Evolutionary conservation across 2,329 filamentous ascomycete genomes (phyloP).

Genomic region (Calonectria fujianensis): DNA sequence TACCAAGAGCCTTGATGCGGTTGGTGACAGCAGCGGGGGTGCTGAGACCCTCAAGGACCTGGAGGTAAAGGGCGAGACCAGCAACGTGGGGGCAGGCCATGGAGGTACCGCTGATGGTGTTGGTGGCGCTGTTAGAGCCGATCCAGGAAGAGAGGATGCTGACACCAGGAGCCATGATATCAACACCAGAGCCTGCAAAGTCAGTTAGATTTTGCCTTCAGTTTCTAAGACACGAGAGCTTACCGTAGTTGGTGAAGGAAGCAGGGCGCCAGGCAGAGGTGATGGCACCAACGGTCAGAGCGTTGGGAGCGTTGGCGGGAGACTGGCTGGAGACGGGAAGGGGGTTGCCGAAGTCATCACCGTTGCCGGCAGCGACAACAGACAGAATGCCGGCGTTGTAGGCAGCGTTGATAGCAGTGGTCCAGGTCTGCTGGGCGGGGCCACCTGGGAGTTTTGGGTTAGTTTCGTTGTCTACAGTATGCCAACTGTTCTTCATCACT

Average conservation of each 20-base stretch:
- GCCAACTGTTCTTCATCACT: neutral
- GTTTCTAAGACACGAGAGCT: neutral
- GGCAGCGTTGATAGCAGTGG: constrained; percentile 64
- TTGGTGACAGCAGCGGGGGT: constrained; percentile 66
- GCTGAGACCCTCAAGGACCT: constrained; percentile 65
- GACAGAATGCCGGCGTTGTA: constrained; percentile 64
- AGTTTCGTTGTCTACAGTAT: neutral
- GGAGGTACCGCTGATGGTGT: constrained; percentile 65
- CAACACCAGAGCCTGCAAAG: constrained; percentile 54
- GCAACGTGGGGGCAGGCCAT: constrained; percentile 65
- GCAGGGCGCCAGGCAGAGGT: constrained; percentile 61
- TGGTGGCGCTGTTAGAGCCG: constrained; percentile 58
- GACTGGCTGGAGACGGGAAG: constrained; percentile 65
- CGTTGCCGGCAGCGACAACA: constrained; percentile 69
- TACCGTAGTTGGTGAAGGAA: constrained; percentile 70
- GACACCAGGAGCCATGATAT: constrained; percentile 66
- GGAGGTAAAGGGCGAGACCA: constrained; percentile 64
- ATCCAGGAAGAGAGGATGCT: constrained; percentile 65
- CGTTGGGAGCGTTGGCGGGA: constrained; percentile 66
- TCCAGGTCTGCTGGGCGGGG: constrained; percentile 57
- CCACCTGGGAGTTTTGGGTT: neutral
- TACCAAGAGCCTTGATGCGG: constrained; percentile 65
- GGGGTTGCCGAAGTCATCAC: constrained; percentile 51
- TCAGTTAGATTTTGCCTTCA: constrained; percentile 30
- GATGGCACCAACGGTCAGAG: constrained; percentile 70